Percentiles rank a stretch among this genome's conserved stretches.
Conservation (phyloP, 805 yeast genomes). For the Wickerhamomyces subpelliculosus region DNA sequence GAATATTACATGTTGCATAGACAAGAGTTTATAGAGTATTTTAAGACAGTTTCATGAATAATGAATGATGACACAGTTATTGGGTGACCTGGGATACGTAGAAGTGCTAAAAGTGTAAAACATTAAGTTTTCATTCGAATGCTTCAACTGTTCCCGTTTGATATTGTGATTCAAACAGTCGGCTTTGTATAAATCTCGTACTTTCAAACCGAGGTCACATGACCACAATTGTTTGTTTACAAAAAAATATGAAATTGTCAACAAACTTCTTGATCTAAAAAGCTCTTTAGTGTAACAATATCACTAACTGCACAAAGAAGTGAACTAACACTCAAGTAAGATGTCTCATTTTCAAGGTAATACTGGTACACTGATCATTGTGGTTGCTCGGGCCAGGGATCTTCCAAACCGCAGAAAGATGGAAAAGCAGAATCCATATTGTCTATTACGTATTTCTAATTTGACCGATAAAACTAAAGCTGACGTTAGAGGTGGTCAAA, state of each 20-base stretch:
- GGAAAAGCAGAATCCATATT: constrained; percentile 92
- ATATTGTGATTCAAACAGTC: not conserved
- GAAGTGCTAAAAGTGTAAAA: no score
- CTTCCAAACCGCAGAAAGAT: constrained; percentile 79
- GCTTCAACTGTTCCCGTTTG: not conserved
- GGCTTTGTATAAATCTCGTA: not conserved
- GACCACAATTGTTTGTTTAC: not conserved
- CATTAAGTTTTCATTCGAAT: no score
- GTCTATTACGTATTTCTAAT: constrained; percentile 74
- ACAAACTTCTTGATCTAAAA: not conserved
- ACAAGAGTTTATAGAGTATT: constrained; percentile 9
- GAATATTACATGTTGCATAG: constrained; percentile 16
- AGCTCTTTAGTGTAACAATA: no score
- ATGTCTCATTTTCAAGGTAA: constrained; percentile 24
- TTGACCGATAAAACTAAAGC: constrained; percentile 74
- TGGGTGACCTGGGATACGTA: no score
- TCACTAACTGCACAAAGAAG: no score
- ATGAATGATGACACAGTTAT: no score
- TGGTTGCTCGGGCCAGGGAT: constrained; percentile 76
- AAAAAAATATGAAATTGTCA: not conserved
- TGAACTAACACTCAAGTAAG: not conserved
- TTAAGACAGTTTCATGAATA: constrained; percentile 2
- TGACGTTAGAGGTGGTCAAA: constrained; percentile 86
- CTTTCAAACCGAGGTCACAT: not conserved
- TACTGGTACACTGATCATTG: constrained; percentile 57